Conservation (phyloP, 2,329 filamentous ascomycete species). For the Paecilomyces sp. region DNA sequence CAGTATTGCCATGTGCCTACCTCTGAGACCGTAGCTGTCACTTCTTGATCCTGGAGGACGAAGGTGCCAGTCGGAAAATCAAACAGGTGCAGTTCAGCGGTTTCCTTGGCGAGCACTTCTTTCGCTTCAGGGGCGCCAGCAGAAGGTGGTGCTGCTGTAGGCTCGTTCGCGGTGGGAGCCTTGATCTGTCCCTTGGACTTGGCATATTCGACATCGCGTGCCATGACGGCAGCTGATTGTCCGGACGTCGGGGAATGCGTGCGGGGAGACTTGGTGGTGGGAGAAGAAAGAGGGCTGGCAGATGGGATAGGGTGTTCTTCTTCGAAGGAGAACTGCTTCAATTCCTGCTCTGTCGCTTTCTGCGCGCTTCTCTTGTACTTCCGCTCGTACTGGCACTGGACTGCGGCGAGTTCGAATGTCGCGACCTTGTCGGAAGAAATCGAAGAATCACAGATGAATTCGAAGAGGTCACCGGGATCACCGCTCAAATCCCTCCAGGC, state of each 20-base stretch:
- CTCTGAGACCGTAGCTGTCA: conserved; percentile 76
- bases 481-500: conserved; percentile 95
- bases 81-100: conserved; percentile 85
- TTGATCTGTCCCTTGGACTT: conserved; percentile 33
- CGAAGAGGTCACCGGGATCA: conserved; percentile 90
- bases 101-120: conserved; percentile 67
- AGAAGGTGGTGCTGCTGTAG: conserved; percentile 55
- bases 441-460: conserved; percentile 85
- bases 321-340: conserved; percentile 74
- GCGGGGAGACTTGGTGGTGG: conserved; percentile 29
- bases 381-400: conserved; percentile 95
- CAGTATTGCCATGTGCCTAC: conserved; percentile 92
- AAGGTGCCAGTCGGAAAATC: conserved; percentile 86
- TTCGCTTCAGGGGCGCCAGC: conserved; percentile 57
- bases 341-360: conserved; percentile 71
- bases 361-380: conserved; percentile 79
- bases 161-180: conserved; percentile 34
- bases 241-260: conserved; percentile 28
- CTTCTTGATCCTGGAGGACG: conserved; percentile 65
- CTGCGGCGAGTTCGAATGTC: conserved; percentile 73
- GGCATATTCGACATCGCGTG: conserved; percentile 36
- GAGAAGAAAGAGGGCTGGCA: conserved; percentile 51
- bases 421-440: conserved; percentile 64
- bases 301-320: conserved; percentile 54
- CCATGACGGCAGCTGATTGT: conserved; percentile 38